Evolutionary conservation across 176 grass and related monocot species (phyloP).

Genomic region (Dendrocalamus sinicus): DNA sequence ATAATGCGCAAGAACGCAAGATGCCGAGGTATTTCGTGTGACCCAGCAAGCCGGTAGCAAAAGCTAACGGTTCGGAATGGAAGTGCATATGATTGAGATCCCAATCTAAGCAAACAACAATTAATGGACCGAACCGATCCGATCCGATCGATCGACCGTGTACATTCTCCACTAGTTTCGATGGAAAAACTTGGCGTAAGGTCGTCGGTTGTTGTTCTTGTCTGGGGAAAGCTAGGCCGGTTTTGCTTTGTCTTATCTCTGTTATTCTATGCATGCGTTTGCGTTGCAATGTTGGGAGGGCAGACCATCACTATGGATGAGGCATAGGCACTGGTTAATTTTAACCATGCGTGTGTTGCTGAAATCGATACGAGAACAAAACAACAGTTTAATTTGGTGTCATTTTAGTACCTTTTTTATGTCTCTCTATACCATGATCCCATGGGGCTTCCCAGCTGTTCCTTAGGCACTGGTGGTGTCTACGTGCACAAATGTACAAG

Average conservation of each 20-base stretch:
- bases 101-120: neutral
- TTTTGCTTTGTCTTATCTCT: neutral
- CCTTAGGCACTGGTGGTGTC: too few relatives aligned
- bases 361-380: neutral
- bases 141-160: neutral
- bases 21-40: slow-evolving; percentile 27
- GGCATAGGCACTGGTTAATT: neutral
- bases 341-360: neutral
- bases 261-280: slow-evolving; percentile 24
- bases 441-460: too few relatives aligned
- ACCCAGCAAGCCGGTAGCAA: neutral
- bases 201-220: neutral
- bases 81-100: slow-evolving; percentile 28
- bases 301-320: too few relatives aligned
- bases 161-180: neutral
- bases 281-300: neutral
- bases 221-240: neutral
- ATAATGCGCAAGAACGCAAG: slow-evolving; percentile 1
- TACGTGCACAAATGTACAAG: neutral
- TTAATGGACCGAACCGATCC: neutral
- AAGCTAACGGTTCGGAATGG: neutral
- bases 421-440: too few relatives aligned
- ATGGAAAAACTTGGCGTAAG: too few relatives aligned
- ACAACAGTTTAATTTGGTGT: neutral
- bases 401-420: neutral